Percentiles rank a stretch among this genome's conserved stretches.
Evolutionary conservation across 768 basidiomycete genomes (phyloP).

Genomic region (Hypholoma fasciculare): DNA sequence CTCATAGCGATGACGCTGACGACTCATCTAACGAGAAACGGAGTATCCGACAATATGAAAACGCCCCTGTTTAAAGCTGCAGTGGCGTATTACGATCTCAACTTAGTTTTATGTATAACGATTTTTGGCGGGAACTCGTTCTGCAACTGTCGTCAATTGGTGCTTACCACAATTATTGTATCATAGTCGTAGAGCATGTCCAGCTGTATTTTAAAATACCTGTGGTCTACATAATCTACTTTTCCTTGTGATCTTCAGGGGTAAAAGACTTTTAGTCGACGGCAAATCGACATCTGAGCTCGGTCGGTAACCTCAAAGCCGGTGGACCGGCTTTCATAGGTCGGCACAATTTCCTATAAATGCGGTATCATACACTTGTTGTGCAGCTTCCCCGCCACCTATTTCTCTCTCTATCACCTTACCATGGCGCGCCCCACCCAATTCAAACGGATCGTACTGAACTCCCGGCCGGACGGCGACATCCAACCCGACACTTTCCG

Average conservation of each 20-base stretch:
- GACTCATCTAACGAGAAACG: slow-evolving; percentile 17
- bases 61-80: slow-evolving; percentile 4
- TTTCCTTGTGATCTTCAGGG: no score
- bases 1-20: slow-evolving; percentile 1
- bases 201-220: neutral
- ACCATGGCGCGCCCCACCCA: slow-evolving; percentile 20
- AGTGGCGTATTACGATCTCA: neutral
- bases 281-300: neutral
- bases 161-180: no score
- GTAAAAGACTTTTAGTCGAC: no score
- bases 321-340: neutral
- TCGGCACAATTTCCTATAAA: neutral
- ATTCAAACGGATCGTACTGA: slow-evolving; percentile 74
- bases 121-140: no score
- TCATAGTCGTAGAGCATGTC: no score
- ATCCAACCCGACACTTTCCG: slow-evolving; percentile 78
- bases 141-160: no score
- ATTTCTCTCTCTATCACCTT: neutral
- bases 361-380: neutral
- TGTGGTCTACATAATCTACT: no score
- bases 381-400: neutral
- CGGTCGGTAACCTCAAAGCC: neutral
- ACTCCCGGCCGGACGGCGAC: slow-evolving; percentile 67
- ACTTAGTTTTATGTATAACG: neutral
- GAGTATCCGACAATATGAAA: slow-evolving; percentile 14